A percentile compares a stretch with the other conserved stretches of the same genome.
Conservation (phyloP, 1,284 basidiomycete species). For the Leccinum cinnamomeum region DNA sequence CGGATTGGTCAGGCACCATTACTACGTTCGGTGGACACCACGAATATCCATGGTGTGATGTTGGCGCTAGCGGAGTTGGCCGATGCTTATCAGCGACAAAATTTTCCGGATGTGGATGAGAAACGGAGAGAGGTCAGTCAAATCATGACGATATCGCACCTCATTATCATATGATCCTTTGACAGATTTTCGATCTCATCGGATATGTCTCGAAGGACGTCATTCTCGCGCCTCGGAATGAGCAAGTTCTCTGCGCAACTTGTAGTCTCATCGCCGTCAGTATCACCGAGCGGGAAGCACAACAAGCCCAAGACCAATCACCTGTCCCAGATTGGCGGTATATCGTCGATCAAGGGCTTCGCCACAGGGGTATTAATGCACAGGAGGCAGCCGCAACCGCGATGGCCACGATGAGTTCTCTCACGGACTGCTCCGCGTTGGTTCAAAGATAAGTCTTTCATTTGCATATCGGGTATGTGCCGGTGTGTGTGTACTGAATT, state of each 20-base stretch:
- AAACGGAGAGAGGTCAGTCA: slow-evolving; percentile 41
- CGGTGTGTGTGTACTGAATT: slow-evolving; percentile 23
- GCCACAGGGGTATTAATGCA: slow-evolving; percentile 62
- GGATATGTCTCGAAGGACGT: slow-evolving; percentile 52
- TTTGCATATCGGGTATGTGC: slow-evolving; percentile 10
- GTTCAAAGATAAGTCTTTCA: slow-evolving; percentile 64
- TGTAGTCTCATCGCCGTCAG: slow-evolving; percentile 73
- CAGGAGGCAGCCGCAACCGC: slow-evolving; percentile 76
- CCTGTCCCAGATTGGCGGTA: slow-evolving; percentile 61
- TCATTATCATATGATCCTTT: slow-evolving; percentile 1
- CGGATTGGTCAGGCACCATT: slow-evolving; percentile 47
- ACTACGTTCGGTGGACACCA: slow-evolving; percentile 64
- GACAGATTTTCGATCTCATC: slow-evolving; percentile 60
- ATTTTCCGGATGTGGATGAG: slow-evolving; percentile 31
- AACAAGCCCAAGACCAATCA: slow-evolving; percentile 36
- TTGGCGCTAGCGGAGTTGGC: slow-evolving; percentile 74
- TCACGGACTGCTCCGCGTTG: slow-evolving; percentile 61
- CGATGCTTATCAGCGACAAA: slow-evolving; percentile 43
- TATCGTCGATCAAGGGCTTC: slow-evolving; percentile 72
- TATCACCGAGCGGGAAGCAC: slow-evolving; percentile 58
- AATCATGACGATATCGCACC: background rate
- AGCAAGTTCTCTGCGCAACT: slow-evolving; percentile 71
- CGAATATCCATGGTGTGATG: slow-evolving; percentile 83
- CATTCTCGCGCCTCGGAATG: slow-evolving; percentile 71
- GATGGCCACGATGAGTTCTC: slow-evolving; percentile 62